These are phyloP conservation scores for Gynochthodes officinalis DNA, from an alignment of 257 asterid genomes.

Conservation along the genomic window DNA sequence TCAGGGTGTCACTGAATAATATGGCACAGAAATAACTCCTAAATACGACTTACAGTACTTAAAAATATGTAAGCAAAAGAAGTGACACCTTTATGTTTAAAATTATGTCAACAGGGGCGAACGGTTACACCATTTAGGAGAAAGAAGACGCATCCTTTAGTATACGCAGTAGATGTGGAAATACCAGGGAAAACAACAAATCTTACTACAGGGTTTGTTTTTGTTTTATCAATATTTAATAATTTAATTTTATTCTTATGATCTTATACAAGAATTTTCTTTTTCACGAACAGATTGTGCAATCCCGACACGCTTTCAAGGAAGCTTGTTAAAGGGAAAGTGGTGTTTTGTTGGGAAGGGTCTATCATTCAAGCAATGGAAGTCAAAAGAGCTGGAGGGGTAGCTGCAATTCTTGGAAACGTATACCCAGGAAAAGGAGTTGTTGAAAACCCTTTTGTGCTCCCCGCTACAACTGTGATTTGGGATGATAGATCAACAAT, in stretches of 20 bases:
- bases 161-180: constrained; percentile 40
- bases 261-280: not conserved
- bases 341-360: constrained; percentile 37
- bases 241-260: not conserved
- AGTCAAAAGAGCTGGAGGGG: constrained; percentile 50
- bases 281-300: constrained; percentile 15
- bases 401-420: constrained; percentile 38
- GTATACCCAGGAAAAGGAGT: constrained; percentile 19
- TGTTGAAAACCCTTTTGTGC: constrained; percentile 16
- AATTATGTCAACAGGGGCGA: constrained; percentile 33
- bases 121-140: constrained; percentile 32
- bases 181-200: constrained; percentile 35
- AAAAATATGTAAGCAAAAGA: no score
- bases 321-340: constrained; percentile 35
- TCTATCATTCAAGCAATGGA: constrained; percentile 23
- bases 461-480: constrained; percentile 24
- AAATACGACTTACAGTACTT: no score
- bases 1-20: no score
- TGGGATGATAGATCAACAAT: constrained; percentile 8
- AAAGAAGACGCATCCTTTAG: constrained; percentile 30
- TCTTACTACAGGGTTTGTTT: constrained; percentile 26
- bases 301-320: constrained; percentile 39
- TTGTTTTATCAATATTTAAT: no score
- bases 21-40: no score
- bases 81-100: not conserved